These are phyloP conservation scores for Isochrysis galbana DNA, from an alignment of 78 protist species.

Conservation along the genomic window DNA sequence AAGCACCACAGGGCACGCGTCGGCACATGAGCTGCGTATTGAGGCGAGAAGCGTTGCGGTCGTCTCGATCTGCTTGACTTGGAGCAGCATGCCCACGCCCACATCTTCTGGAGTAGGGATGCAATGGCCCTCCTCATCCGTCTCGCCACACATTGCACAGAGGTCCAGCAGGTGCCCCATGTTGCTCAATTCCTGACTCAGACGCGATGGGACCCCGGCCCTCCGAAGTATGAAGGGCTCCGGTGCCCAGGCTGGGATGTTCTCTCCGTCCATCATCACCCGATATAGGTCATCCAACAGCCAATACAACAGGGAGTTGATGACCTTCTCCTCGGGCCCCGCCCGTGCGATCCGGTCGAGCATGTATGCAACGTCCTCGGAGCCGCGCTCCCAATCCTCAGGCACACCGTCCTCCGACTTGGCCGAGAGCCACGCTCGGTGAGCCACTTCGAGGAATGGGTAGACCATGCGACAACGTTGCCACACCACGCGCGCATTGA, in stretches of 20 bases:
- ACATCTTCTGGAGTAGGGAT: neutral
- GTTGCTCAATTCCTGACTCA: neutral
- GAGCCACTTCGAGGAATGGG: neutral
- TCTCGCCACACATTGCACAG: neutral
- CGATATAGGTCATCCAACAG: neutral
- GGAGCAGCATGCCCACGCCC: neutral
- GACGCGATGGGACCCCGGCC: neutral
- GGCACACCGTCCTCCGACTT: neutral
- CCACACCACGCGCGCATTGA: neutral
- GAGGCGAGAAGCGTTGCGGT: neutral
- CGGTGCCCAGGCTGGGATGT: neutral
- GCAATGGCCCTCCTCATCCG: neutral
- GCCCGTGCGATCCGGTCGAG: conserved; percentile 10
- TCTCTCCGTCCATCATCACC: neutral
- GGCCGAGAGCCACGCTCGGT: neutral
- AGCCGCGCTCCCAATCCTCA: neutral
- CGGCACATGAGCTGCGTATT: neutral
- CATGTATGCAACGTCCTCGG: neutral
- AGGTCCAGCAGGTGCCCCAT: neutral
- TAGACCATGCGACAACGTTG: neutral
- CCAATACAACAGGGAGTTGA: conserved; percentile 20
- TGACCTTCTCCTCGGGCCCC: neutral
- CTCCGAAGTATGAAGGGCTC: conserved; percentile 1
- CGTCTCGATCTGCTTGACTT: neutral
- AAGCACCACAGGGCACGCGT: neutral